Base-by-base conservation (phyloP, 208 protist genomes). In the Vickermania ingenoplastis region DNA sequence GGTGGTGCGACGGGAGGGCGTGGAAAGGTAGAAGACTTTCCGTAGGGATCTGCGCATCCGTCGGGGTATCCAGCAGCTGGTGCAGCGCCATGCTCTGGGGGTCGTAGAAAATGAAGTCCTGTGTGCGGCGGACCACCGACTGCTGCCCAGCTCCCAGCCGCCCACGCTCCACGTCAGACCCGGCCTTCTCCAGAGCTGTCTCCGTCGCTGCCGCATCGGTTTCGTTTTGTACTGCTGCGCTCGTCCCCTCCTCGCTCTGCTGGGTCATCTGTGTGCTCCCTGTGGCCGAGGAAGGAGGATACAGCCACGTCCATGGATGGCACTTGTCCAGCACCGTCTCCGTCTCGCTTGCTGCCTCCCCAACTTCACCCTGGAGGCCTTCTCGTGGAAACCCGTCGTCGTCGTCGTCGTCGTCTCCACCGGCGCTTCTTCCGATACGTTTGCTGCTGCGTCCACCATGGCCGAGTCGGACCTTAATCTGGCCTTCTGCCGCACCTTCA, bases 51-150 rank as follows among this genome's bases (percentile, higher is more conserved):
- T 89, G 62, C 7, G 11, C 36, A 23, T 93, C 83, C 7, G 82
- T 76, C 1, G 86, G 86, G 14, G 89, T 66, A 53, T 93, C 86
- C 4, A 93, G 63, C 1, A 90, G 80, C 56, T 87, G 75, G 49
- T 91, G 86, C n/a, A 93, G 71, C 7, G 79, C 79, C 7, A 90
- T 69, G 3, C 68, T 71, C 21, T 64, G 57, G 3, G 82, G 83
- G 27, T 93, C 82, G 59, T 91, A 91, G 53, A 93, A 89, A 14
- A 93, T 80, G 62, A 89, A 93, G 57, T 93, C 86, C 55, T 91
- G 77, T 3, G 86, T 81, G 30, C 75, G 71, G 53, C 72, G 81
- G 54, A 76, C 68, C 58, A 89, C 69, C 22, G 74, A 82, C 7
- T 61, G 51, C n/a, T 65, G 61, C 14, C 72, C 60, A 41, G 76